Evolutionary conservation across 345 rosid genomes (phyloP).

Genomic region (Mallotus nudiflorus): DNA sequence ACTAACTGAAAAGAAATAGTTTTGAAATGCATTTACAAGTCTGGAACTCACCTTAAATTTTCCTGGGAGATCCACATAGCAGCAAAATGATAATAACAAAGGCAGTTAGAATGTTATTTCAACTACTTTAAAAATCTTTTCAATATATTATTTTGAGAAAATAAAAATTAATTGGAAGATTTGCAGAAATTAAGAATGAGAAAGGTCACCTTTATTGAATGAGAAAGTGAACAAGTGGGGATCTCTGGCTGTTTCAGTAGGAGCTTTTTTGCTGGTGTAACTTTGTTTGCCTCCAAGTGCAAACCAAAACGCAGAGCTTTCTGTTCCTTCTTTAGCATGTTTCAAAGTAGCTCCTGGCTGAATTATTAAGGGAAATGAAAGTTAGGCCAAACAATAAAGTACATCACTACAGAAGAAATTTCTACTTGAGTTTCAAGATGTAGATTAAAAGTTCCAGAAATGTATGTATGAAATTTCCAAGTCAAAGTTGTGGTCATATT

Average conservation of each 20-base stretch:
- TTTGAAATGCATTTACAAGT: conserved; percentile 20
- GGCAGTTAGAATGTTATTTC: conserved; percentile 38
- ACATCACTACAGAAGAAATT: conserved; percentile 19
- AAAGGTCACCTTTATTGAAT: conserved; percentile 59
- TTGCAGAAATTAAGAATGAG: conserved; percentile 9
- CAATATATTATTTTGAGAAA: neutral
- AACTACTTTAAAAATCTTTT: conserved; percentile 13
- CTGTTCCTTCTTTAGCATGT: conserved; percentile 97
- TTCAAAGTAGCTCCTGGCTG: conserved; percentile 89
- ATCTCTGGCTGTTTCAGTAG: conserved; percentile 69
- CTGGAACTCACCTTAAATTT: conserved; percentile 82
- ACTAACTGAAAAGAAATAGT: conserved; percentile 12
- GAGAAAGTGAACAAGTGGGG: conserved; percentile 83
- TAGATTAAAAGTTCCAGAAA: neutral
- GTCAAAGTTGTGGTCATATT: neutral
- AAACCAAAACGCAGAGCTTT: conserved; percentile 93
- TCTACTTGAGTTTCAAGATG: neutral
- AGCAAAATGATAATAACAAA: conserved; percentile 33
- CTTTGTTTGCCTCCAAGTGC: conserved; percentile 97
- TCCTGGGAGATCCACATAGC: conserved; percentile 47
- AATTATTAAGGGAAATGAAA: conserved; percentile 31
- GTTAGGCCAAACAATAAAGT: conserved; percentile 8
- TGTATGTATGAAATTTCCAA: neutral
- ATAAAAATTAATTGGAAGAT: conserved; percentile 1
- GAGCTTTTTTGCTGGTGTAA: conserved; percentile 68